A percentile compares a stretch with the other conserved stretches of the same genome.
These are phyloP conservation scores for Phytophthora sansomeana DNA, from an alignment of 352 stramenopile species.

Conservation along the genomic window DNA sequence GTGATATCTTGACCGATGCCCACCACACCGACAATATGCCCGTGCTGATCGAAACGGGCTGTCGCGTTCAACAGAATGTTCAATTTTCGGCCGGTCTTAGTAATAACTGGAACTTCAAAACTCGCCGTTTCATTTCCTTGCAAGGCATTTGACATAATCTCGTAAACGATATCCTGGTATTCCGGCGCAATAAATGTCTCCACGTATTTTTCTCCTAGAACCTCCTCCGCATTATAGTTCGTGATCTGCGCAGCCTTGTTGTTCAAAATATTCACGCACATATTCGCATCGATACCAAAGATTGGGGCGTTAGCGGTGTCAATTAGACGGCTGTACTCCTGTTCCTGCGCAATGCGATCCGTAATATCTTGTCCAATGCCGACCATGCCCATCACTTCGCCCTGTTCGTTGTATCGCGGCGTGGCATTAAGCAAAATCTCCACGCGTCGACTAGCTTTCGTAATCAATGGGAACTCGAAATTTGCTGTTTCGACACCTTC, in stretches of 20 bases:
- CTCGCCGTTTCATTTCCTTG: constrained; percentile 69
- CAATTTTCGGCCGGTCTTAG: constrained; percentile 62
- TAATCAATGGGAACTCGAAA: constrained; percentile 67
- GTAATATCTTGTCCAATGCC: constrained; percentile 83
- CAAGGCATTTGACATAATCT: constrained; percentile 71
- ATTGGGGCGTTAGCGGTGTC: constrained; percentile 64
- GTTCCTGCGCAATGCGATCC: constrained; percentile 59
- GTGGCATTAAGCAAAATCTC: constrained; percentile 78
- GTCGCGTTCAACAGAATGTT: constrained; percentile 86
- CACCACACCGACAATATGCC: constrained; percentile 70
- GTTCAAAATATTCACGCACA: constrained; percentile 72
- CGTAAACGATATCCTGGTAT: constrained; percentile 69
- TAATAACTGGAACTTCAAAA: constrained; percentile 84
- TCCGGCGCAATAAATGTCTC: constrained; percentile 87
- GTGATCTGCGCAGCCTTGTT: constrained; percentile 77
- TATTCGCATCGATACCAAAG: constrained; percentile 61
- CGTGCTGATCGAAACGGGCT: constrained; percentile 70
- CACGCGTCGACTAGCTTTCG: constrained; percentile 58
- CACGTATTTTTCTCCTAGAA: constrained; percentile 74
- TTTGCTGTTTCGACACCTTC: constrained; percentile 57
- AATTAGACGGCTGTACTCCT: constrained; percentile 65
- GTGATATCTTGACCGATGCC: constrained; percentile 84
- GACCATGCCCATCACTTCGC: constrained; percentile 78
- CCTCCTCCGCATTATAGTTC: constrained; percentile 76
- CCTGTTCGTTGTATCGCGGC: constrained; percentile 71